Evolutionary conservation across 352 stramenopile species (phyloP).

Genomic region (Phytophthora sp.): DNA sequence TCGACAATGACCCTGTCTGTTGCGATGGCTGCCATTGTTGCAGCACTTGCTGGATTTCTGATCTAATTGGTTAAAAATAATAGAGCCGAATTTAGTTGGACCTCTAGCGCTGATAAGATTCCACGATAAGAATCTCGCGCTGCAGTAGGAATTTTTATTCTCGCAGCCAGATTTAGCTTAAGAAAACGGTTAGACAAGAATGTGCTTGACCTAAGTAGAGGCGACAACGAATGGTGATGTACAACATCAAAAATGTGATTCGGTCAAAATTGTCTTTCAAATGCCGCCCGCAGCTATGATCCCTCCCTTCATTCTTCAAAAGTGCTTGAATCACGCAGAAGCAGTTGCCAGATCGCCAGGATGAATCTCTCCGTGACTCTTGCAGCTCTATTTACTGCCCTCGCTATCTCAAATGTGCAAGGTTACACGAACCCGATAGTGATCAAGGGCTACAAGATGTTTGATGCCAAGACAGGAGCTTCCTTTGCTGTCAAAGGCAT

Average conservation of each 20-base stretch:
- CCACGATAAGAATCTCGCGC: too few relatives aligned
- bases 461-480: conserved; percentile 71
- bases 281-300: too few relatives aligned
- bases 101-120: conserved; percentile 7
- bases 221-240: too few relatives aligned
- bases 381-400: conserved; percentile 10
- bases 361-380: conserved; percentile 30
- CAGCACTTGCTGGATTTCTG: conserved; percentile 26
- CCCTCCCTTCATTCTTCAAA: conserved; percentile 21
- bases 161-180: too few relatives aligned
- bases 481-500: conserved; percentile 79
- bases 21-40: conserved; percentile 13
- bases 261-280: too few relatives aligned
- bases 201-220: too few relatives aligned
- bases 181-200: conserved; percentile 9
- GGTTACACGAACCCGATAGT: conserved; percentile 63
- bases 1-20: conserved; percentile 30
- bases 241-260: too few relatives aligned
- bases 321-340: conserved; percentile 9
- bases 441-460: conserved; percentile 77
- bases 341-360: neutral
- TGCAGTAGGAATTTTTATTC: too few relatives aligned
- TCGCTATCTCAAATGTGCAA: conserved; percentile 19
- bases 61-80: conserved; percentile 26
- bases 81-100: conserved; percentile 6